phyloP scores from a whole-genome alignment of 2,329 filamentous ascomycete genomes.

The Aspergillus nomiae region DNA sequence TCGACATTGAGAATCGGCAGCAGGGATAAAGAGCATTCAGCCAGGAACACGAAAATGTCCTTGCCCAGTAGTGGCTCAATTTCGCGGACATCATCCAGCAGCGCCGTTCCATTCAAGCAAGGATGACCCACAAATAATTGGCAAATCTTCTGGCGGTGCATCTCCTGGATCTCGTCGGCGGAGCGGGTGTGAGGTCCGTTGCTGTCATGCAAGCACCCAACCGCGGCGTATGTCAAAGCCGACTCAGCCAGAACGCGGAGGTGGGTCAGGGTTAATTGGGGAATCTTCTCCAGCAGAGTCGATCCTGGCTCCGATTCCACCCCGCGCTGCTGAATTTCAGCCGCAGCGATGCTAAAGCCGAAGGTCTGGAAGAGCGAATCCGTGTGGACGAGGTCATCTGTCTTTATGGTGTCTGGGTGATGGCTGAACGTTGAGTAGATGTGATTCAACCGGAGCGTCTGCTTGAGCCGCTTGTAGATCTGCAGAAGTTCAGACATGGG shows the following conservation, averaged over 20 bases:
- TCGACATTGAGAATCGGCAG: slow-evolving; percentile 69
- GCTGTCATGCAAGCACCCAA: slow-evolving; percentile 67
- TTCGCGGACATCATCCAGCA: slow-evolving; percentile 39
- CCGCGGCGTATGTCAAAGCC: slow-evolving; percentile 77
- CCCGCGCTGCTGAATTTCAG: slow-evolving; percentile 90
- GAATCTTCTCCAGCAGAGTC: slow-evolving; percentile 79
- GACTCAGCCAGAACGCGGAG: slow-evolving; percentile 88
- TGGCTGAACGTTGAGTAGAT: slow-evolving; percentile 51
- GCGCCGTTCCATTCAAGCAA: slow-evolving; percentile 34
- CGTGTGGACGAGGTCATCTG: slow-evolving; percentile 53
- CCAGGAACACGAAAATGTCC: slow-evolving; percentile 63
- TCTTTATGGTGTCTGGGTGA: slow-evolving; percentile 39
- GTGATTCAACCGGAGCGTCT: slow-evolving; percentile 56
- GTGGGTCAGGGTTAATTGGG: slow-evolving; percentile 81
- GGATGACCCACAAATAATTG: slow-evolving; percentile 70
- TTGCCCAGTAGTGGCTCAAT: slow-evolving; percentile 42
- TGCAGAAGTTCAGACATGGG: slow-evolving; percentile 52
- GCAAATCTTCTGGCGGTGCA: slow-evolving; percentile 69
- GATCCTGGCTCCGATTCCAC: slow-evolving; percentile 71
- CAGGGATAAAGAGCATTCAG: slow-evolving; percentile 73
- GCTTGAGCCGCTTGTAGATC: slow-evolving; percentile 59
- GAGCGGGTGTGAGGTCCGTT: slow-evolving; percentile 59
- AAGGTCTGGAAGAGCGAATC: slow-evolving; percentile 54
- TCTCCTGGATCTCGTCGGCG: slow-evolving; percentile 68
- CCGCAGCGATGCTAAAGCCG: slow-evolving; percentile 81